phyloP scores from a whole-genome alignment of 805 yeast species.

The Yarrowia bubula region DNA sequence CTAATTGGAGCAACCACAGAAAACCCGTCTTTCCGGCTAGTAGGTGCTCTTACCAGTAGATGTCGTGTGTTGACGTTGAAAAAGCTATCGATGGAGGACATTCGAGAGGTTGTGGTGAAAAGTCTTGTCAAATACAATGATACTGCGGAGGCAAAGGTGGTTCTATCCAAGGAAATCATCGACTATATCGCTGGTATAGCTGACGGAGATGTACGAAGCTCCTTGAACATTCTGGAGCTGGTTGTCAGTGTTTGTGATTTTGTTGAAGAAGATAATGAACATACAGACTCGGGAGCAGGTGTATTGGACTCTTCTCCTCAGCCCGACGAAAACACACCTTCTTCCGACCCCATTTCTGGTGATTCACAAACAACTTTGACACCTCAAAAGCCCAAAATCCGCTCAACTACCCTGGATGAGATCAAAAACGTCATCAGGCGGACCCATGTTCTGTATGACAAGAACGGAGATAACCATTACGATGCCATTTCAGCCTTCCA shows the following conservation, averaged over 20 bases:
- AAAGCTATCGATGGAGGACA: conserved; percentile 50
- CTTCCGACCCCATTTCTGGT: too few species aligned
- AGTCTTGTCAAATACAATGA: conserved; percentile 62
- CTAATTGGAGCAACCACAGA: conserved; percentile 94
- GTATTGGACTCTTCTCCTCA: too few species aligned
- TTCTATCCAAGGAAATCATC: conserved; percentile 56
- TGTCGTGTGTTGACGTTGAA: conserved; percentile 75
- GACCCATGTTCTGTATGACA: conserved; percentile 68
- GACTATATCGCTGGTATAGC: conserved; percentile 70
- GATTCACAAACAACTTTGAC: neutral
- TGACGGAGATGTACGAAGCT: conserved; percentile 86
- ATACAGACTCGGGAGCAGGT: too few species aligned
- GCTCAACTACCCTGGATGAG: conserved; percentile 25
- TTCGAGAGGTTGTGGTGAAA: conserved; percentile 51
- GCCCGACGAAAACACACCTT: too few species aligned
- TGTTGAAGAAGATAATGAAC: conserved; percentile 30
- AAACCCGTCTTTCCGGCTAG: conserved; percentile 80
- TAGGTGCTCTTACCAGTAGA: conserved; percentile 79
- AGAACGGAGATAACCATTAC: conserved; percentile 88
- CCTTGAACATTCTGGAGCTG: conserved; percentile 76
- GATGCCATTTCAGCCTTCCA: conserved; percentile 96
- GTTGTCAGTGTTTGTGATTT: conserved; percentile 29
- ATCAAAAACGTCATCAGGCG: conserved; percentile 48
- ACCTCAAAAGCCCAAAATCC: neutral
- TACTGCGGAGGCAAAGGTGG: conserved; percentile 42